phyloP scores from a whole-genome alignment of 2,329 filamentous ascomycete genomes.

The Talaromyces sp. region DNA sequence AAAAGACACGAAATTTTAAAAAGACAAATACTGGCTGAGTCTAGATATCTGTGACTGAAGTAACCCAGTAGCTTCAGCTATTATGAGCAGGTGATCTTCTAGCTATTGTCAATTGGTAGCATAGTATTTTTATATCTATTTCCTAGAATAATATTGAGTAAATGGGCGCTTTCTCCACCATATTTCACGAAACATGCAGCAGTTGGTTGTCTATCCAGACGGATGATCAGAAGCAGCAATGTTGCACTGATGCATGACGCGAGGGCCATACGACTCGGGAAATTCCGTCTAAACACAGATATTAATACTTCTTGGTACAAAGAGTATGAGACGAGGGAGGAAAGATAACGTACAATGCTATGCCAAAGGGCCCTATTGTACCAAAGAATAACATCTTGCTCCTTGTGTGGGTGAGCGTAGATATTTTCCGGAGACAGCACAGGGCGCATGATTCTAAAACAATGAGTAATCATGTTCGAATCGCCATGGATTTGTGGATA shows the following conservation, averaged over 20 bases:
- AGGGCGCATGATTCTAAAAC: conserved; percentile 35
- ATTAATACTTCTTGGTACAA: background rate
- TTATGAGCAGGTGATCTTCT: background rate
- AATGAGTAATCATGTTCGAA: background rate
- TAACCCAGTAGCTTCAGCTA: background rate
- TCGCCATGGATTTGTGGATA: background rate
- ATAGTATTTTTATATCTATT: background rate
- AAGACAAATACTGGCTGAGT: background rate
- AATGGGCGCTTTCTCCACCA: background rate
- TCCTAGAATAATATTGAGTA: background rate
- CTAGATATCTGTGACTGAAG: background rate
- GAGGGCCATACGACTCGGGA: conserved; percentile 36
- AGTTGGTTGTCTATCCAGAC: conserved; percentile 2
- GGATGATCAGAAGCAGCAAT: conserved; percentile 26
- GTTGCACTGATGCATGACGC: conserved; percentile 42
- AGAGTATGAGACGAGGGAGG: background rate
- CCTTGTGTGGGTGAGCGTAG: conserved; percentile 36
- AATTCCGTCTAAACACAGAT: conserved; percentile 29
- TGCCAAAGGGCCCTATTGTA: conserved; percentile 41
- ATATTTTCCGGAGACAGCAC: conserved; percentile 33
- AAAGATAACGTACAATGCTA: conserved; percentile 31
- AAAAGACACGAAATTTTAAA: background rate
- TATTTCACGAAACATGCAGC: background rate
- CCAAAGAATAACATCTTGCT: conserved; percentile 40
- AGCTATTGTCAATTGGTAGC: background rate